These are phyloP conservation scores for Lactuca saligna DNA, from an alignment of 129 eudicot species.

Conservation along the genomic window DNA sequence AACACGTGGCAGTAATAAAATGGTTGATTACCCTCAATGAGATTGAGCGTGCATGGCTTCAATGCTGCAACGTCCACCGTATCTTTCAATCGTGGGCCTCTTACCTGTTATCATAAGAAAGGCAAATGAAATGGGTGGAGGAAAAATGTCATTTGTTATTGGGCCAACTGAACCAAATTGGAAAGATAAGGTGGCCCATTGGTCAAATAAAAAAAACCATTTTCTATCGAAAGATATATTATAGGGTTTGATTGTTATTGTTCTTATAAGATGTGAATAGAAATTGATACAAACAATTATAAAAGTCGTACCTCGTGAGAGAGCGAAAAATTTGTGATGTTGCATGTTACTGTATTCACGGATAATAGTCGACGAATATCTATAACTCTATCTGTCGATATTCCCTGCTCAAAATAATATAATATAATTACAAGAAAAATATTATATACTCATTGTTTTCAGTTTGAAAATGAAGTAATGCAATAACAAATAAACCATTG, in stretches of 20 bases:
- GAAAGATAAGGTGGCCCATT: conserved; percentile 26
- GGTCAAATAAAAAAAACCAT: not conserved
- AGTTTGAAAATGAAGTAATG: not conserved
- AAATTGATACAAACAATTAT: not conserved
- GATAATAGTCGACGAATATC: conserved; percentile 84
- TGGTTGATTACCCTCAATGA: conserved; percentile 60
- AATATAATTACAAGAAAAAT: not conserved
- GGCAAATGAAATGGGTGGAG: not conserved
- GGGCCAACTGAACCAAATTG: conserved; percentile 13
- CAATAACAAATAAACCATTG: not conserved
- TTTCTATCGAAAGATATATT: not conserved
- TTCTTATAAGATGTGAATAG: not conserved
- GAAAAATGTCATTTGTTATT: conserved; percentile 4
- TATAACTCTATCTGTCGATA: conserved; percentile 91
- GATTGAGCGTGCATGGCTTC: conserved; percentile 77
- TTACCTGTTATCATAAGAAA: conserved; percentile 38
- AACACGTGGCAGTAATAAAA: conserved; percentile 24
- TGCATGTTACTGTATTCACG: conserved; percentile 64
- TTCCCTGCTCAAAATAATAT: conserved; percentile 54
- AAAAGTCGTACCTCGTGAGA: conserved; percentile 74
- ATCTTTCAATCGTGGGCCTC: conserved; percentile 91
- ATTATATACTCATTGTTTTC: not conserved
- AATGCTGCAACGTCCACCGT: conserved; percentile 93
- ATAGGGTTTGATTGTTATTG: not conserved
- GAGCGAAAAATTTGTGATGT: conserved; percentile 78